These are phyloP conservation scores for Beauveria bassiana DNA, from an alignment of 2,329 filamentous ascomycete species.

Conservation along the genomic window DNA sequence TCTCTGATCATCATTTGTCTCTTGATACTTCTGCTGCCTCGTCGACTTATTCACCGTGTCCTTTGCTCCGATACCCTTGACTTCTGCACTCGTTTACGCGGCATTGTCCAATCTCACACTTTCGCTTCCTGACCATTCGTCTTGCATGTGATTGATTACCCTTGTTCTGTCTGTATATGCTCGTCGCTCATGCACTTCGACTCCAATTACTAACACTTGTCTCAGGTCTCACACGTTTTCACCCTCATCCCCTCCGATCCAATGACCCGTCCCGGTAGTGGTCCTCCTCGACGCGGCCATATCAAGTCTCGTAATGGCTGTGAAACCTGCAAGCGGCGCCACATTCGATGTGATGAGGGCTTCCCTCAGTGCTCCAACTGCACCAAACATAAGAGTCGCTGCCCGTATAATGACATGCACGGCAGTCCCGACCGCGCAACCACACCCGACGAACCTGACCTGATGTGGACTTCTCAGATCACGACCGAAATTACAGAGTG, in stretches of 20 bases:
- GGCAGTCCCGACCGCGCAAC: constrained; percentile 53
- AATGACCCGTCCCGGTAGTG: constrained; percentile 94
- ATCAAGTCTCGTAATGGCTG: constrained; percentile 98
- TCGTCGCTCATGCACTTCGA: neutral
- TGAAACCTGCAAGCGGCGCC: constrained; percentile 93
- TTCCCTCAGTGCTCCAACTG: constrained; percentile 99
- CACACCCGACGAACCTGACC: constrained; percentile 55
- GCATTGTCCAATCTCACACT: constrained; percentile 18
- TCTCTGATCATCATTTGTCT: neutral
- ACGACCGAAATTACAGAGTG: constrained; percentile 75
- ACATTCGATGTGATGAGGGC: constrained; percentile 95
- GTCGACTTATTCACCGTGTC: neutral
- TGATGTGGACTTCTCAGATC: constrained; percentile 82
- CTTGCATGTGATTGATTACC: constrained; percentile 19
- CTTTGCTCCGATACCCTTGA: neutral
- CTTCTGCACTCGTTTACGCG: neutral
- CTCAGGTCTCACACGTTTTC: constrained; percentile 22
- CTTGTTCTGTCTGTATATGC: constrained; percentile 11
- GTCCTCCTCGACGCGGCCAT: constrained; percentile 84
- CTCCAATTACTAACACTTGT: neutral
- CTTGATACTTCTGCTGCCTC: neutral
- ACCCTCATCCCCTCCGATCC: constrained; percentile 16
- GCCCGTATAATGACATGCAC: constrained; percentile 90
- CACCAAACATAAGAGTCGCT: constrained; percentile 97
- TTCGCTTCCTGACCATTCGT: constrained; percentile 30